Conservation (phyloP, 441 rosid species). For the Populus hybrid region DNA sequence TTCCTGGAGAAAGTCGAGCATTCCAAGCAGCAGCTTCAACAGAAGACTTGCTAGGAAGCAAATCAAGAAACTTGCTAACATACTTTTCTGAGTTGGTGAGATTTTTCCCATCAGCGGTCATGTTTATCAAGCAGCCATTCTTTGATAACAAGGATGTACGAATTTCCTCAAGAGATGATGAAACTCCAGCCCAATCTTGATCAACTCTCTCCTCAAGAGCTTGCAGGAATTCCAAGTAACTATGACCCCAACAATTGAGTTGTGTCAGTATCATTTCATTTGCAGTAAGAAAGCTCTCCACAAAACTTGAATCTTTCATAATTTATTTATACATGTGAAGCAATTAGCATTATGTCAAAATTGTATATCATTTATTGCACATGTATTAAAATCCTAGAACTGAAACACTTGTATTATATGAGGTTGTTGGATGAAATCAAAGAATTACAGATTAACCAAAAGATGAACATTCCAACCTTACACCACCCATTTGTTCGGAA, state of each 20-base stretch:
- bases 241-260: conserved; percentile 26
- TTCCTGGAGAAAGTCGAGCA: conserved; percentile 54
- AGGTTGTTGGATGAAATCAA: neutral
- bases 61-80: conserved; percentile 74
- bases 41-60: conserved; percentile 65
- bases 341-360: neutral
- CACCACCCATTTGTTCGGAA: conserved; percentile 98
- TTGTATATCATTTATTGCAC: neutral
- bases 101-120: conserved; percentile 84
- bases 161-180: conserved; percentile 85
- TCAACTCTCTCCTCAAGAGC: conserved; percentile 78
- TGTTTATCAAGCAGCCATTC: conserved; percentile 77
- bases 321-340: neutral
- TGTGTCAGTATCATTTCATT: conserved; percentile 12
- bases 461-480: conserved; percentile 54
- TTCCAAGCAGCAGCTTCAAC: conserved; percentile 47
- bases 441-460: neutral
- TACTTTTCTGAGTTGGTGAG: conserved; percentile 53
- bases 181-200: conserved; percentile 83
- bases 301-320: neutral
- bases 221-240: conserved; percentile 81
- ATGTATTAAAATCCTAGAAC: neutral
- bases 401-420: neutral
- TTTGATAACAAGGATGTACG: conserved; percentile 71
- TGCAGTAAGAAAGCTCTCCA: neutral